phyloP scores from a whole-genome alignment of 208 protist species.

The Trypanosoma melophagium region DNA sequence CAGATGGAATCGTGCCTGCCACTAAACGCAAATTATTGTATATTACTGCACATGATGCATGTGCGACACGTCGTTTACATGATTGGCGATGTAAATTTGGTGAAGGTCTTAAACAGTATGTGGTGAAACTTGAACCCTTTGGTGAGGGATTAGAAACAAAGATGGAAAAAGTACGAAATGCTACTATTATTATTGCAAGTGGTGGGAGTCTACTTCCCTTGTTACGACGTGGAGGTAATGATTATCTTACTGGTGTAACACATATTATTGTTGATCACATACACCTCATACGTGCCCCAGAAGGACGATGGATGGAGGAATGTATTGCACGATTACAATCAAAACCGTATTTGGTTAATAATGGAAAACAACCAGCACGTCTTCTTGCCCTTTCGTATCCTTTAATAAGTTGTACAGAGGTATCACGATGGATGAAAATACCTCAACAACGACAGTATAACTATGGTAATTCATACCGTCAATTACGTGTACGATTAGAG shows the following conservation, averaged over 20 bases:
- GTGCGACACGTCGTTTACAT: constrained; percentile 67
- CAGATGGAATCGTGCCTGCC: neutral
- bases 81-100: constrained; percentile 86
- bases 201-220: constrained; percentile 48
- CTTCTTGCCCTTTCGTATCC: constrained; percentile 85
- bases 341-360: constrained; percentile 57
- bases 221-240: constrained; percentile 41
- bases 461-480: constrained; percentile 73
- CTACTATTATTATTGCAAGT: constrained; percentile 68
- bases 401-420: constrained; percentile 75
- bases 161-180: constrained; percentile 25
- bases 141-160: constrained; percentile 17
- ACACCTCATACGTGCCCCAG: constrained; percentile 74
- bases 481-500: constrained; percentile 65
- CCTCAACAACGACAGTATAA: constrained; percentile 64
- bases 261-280: constrained; percentile 84
- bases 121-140: constrained; percentile 42
- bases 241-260: constrained; percentile 54
- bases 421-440: constrained; percentile 86
- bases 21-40: constrained; percentile 67
- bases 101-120: constrained; percentile 57
- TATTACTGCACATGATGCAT: constrained; percentile 68
- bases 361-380: constrained; percentile 51
- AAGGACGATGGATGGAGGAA: constrained; percentile 79
- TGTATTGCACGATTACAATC: constrained; percentile 76